Percentiles rank a stretch among this genome's conserved stretches.
Conservation (phyloP, 2,329 filamentous ascomycete species). For the Chalaropsis ovoidea region DNA sequence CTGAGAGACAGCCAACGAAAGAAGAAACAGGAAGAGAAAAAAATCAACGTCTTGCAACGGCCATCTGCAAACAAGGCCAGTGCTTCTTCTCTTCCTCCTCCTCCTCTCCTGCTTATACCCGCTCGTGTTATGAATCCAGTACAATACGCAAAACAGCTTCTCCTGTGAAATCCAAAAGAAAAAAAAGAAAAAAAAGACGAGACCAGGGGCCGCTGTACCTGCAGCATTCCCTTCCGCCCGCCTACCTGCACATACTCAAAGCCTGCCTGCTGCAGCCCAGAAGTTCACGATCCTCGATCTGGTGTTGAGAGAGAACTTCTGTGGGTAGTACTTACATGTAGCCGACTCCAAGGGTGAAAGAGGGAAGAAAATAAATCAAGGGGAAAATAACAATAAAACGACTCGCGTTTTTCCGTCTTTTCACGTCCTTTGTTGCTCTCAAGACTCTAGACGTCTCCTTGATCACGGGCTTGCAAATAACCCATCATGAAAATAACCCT, state of each 20-base stretch:
- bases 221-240: not conserved
- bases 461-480: not conserved
- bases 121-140: not conserved
- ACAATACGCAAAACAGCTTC: not conserved
- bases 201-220: slow-evolving; percentile 3
- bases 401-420: not conserved
- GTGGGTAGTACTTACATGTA: not conserved
- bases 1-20: not conserved
- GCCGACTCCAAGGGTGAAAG: not conserved
- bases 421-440: not conserved
- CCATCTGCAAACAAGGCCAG: not conserved
- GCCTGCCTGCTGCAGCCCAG: not conserved
- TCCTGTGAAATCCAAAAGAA: not conserved
- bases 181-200: not conserved
- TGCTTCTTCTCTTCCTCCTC: slow-evolving; percentile 5
- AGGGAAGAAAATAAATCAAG: not conserved
- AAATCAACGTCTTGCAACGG: not conserved
- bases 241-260: not conserved
- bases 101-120: not conserved
- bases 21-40: not conserved
- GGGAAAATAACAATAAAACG: too few species aligned
- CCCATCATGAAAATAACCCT: not conserved
- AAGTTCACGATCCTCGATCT: slow-evolving; percentile 12
- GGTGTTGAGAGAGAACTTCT: slow-evolving; percentile 3
- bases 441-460: not conserved